Base-by-base conservation (phyloP, 176 grass and related monocot species). In the Pontederia crassipes region DNA sequence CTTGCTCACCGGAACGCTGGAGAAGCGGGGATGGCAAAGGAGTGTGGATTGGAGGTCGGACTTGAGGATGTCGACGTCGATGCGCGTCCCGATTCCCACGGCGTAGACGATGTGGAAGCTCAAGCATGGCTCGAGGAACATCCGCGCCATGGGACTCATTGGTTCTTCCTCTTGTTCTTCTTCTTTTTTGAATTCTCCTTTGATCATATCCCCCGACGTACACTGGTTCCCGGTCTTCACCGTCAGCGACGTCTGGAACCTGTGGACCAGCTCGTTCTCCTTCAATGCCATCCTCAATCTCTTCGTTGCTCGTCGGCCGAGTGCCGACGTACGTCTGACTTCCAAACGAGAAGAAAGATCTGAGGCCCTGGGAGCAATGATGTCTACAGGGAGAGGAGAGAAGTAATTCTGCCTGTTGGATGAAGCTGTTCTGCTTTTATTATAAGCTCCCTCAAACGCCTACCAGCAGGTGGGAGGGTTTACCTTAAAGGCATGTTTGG, bases 21-120 rank as follows among this genome's bases (percentile, higher is more conserved):
- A 89, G 79, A 98, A 98, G n/a, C 87, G 77, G 1, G 84, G 87
- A 75, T 98, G 93, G 57, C 64, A 77, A 45, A 58, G 79, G 76
- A 98, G 79, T 1, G 84, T 81, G 24, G 67, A 81, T 64, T 77
- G 62, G n/a, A 98, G 64, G 29, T 84, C 93, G 14, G 69, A 52
- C 58, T 74, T 76, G 71, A 66, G 20, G 55, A 76, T 59, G 52
- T 55, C 81, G 28, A 83, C 1, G 62, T 98, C 74, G 12, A 79
- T 59, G 14, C 59, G 53, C 12, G 59, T 18, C 48, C 74, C 79
- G 0, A 56, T 45, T 2, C 87, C 93, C 55, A 98, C 75, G 20
- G 79, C 62, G 12, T 72, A 73, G 48, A 98, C 73, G 81, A 92
- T 83, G 80, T 78, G 66, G 80, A 87, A 98, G 67, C 85, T 81